Percentiles rank a stretch among this genome's conserved stretches.
Evolutionary conservation across 2,329 filamentous ascomycete genomes (phyloP).

Genomic region (Colletotrichum tropicale): DNA sequence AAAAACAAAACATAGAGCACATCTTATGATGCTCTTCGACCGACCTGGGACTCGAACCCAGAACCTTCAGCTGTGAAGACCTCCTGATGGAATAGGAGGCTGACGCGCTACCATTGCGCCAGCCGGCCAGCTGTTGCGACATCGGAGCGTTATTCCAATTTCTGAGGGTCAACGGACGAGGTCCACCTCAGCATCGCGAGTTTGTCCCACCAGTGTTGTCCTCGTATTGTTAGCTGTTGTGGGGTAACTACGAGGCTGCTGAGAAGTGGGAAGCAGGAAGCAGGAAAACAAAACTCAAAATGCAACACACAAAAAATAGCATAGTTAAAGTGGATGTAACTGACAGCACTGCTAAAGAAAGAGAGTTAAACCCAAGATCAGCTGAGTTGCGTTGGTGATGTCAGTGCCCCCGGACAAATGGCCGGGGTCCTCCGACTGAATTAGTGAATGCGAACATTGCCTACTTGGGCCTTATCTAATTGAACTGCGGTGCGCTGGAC

Average conservation of each 20-base stretch:
- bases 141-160: neutral
- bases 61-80: constrained; percentile 8
- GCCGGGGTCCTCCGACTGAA: neutral
- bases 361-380: neutral
- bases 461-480: neutral
- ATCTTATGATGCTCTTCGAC: neutral
- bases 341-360: neutral
- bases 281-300: neutral
- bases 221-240: neutral
- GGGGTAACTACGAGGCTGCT: neutral
- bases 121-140: constrained; percentile 1
- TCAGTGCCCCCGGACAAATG: neutral
- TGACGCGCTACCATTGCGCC: constrained; percentile 21
- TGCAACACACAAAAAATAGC: neutral
- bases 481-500: neutral
- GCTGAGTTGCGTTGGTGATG: neutral
- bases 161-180: neutral
- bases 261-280: neutral
- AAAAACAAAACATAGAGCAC: neutral
- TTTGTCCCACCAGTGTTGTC: neutral
- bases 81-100: neutral
- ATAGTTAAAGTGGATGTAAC: neutral
- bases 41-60: constrained; percentile 21
- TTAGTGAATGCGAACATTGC: neutral
- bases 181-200: neutral